Percentiles rank a stretch among this genome's conserved stretches.
These are phyloP conservation scores for Saksenaea oblongispora DNA, from an alignment of 371 early-diverging fungal species.

Conservation along the genomic window DNA sequence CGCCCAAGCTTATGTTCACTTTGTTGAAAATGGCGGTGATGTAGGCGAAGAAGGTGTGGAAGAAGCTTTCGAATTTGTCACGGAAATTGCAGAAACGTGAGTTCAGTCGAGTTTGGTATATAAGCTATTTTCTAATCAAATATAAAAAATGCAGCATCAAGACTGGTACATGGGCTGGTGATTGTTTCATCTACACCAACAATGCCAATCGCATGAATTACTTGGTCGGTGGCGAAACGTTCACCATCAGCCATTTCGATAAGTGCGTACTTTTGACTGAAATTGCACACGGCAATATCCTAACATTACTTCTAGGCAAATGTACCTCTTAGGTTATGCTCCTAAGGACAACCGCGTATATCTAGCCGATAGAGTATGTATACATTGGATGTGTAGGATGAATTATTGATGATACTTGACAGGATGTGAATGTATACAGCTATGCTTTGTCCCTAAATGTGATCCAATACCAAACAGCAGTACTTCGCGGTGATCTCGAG, in stretches of 20 bases:
- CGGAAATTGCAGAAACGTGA: conserved; percentile 84
- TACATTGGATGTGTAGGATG: background rate
- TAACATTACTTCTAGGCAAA: conserved; percentile 45
- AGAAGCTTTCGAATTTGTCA: conserved; percentile 93
- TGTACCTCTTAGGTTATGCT: conserved; percentile 93
- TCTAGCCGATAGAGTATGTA: conserved; percentile 80
- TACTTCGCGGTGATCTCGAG: conserved; percentile 90
- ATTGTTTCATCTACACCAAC: conserved; percentile 97
- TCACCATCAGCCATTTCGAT: conserved; percentile 95
- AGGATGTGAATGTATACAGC: conserved; percentile 86
- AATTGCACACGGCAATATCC: too few relatives aligned
- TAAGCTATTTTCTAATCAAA: background rate
- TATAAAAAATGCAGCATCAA: conserved; percentile 57
- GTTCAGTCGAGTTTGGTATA: background rate
- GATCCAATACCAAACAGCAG: conserved; percentile 95
- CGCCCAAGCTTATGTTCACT: conserved; percentile 79
- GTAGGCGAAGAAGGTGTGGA: conserved; percentile 94
- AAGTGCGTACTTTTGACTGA: conserved; percentile 36
- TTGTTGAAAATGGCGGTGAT: conserved; percentile 72
- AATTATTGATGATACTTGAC: background rate
- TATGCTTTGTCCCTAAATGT: conserved; percentile 91
- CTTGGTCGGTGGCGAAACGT: conserved; percentile 89
- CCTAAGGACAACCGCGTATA: conserved; percentile 94
- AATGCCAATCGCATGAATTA: conserved; percentile 90
- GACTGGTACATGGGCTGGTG: conserved; percentile 97